Percentiles rank a stretch among this genome's conserved stretches.
Evolutionary conservation across 2,329 filamentous ascomycete species (phyloP).

Genomic region (Botryotinia convoluta): DNA sequence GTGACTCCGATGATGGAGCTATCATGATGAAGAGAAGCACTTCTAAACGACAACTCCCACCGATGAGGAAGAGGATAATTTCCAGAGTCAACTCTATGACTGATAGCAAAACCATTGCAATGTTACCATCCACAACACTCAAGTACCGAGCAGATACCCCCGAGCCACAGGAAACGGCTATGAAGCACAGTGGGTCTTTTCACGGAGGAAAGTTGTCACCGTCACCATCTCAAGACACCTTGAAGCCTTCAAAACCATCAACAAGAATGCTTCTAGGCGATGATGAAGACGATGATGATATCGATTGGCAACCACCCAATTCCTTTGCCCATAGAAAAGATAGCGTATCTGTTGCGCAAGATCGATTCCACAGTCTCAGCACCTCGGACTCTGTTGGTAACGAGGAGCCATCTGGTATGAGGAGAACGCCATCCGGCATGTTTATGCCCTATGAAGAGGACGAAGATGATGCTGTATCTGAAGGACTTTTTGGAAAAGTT

Average conservation of each 20-base stretch:
- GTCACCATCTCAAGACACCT: conserved; percentile 75
- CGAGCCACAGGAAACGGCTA: conserved; percentile 59
- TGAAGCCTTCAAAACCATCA: conserved; percentile 62
- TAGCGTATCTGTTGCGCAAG: conserved; percentile 33
- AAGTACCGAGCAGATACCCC: conserved; percentile 59
- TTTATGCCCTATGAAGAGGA: conserved; percentile 84
- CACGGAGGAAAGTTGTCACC: conserved; percentile 48
- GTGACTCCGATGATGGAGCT: conserved; percentile 59
- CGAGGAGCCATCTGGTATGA: conserved; percentile 59
- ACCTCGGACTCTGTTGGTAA: conserved; percentile 30
- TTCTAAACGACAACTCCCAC: conserved; percentile 47
- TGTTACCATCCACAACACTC: conserved; percentile 64
- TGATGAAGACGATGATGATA: conserved; percentile 49
- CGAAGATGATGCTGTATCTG: conserved; percentile 57
- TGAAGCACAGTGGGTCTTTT: conserved; percentile 59
- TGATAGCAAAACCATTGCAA: conserved; percentile 66
- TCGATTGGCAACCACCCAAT: conserved; percentile 48
- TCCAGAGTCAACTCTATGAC: conserved; percentile 49
- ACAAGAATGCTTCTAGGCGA: conserved; percentile 58
- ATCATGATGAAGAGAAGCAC: conserved; percentile 70
- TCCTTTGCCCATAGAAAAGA: conserved; percentile 35
- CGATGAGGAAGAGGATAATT: conserved; percentile 38
- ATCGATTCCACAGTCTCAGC: conserved; percentile 33
- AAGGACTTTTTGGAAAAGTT: conserved; percentile 49
- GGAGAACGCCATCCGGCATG: conserved; percentile 82